Base-by-base conservation (phyloP, 2,329 filamentous ascomycete species). In the Alternaria triticimaculans region DNA sequence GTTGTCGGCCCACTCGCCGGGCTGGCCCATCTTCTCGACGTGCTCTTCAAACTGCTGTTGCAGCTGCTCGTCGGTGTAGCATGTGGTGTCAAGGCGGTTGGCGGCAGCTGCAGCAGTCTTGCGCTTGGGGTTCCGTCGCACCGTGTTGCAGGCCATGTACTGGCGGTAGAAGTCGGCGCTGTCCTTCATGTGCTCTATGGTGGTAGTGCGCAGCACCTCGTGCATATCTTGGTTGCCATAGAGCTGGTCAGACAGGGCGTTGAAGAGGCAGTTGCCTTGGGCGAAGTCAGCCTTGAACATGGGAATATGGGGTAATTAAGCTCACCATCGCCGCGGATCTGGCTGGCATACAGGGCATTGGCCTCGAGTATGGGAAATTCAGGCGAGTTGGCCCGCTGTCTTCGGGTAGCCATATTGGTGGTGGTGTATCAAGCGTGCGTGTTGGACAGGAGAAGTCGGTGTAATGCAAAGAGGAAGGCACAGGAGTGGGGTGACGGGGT, bases 221-320 rank as follows among this genome's bases (percentile, higher is more conserved):
- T 89, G 87, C 66, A 85, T 82, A 63, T 84, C 81, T 72, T 89
- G 86, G 72, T 86, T 80, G 66, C 88, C 89, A 74, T 88, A 90
- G 56, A 91, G 78, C 81, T 92, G 88, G 75, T 91, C 88, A 67
- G 87, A 89, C 43, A 91, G 82, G 65, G 88, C 88, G 78, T 89
- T 88, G 81, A 91, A 91, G 41, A 91, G 85, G 78, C 89, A 91
- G 81, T 91, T 91, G 70, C 89, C 89, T 91, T 66, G 62, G 69
- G 45, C 62, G 28, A 41, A 67, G 63, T 76, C 64, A 75, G 74
- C 69, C 57, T 58, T 30, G 58, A 62, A 46, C 23, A 55, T 28
- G 55, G 51, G 25, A 37, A 67, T 61, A 65, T 48, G 30, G 20
- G 57, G 37, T 56, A 68, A 55, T 60, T 69, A 68, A 53, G 82